Evolutionary conservation across 75 land plant species (phyloP).

Genomic region (Picea glauca): DNA sequence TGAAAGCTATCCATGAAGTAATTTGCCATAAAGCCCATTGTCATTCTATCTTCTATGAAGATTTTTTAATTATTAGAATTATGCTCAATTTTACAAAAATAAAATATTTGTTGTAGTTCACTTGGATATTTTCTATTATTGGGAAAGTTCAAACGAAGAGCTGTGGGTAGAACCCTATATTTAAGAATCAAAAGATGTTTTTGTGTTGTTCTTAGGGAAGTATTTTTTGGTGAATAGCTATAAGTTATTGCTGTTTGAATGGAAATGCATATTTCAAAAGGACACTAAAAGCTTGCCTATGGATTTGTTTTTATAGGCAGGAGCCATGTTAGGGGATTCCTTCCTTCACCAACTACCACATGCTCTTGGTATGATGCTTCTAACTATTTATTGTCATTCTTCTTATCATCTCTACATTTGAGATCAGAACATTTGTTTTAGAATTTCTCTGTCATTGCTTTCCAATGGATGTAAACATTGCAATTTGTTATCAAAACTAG

Average conservation of each 20-base stretch:
- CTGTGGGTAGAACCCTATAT: too few species aligned
- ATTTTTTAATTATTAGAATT: neutral
- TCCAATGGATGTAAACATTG: neutral
- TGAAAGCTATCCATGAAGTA: neutral
- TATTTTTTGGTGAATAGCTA: neutral
- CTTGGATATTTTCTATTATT: neutral
- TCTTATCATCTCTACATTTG: too few species aligned
- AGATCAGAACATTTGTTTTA: too few species aligned
- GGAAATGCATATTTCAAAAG: neutral
- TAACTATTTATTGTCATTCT: neutral
- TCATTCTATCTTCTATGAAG: neutral
- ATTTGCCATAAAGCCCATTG: neutral
- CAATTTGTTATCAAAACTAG: neutral
- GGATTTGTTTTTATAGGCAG: conserved; percentile 58
- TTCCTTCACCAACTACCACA: conserved; percentile 98
- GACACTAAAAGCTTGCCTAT: conserved; percentile 6
- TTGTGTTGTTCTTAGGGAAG: neutral
- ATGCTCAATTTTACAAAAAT: neutral
- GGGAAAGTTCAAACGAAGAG: too few species aligned
- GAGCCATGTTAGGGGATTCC: conserved; percentile 99
- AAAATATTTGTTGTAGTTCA: neutral
- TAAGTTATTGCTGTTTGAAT: neutral
- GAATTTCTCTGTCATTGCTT: too few species aligned
- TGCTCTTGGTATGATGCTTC: conserved; percentile 72
- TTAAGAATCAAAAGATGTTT: too few species aligned